Conservation (phyloP, 2,329 filamentous ascomycete species). For the Arachnomyces sp. region DNA sequence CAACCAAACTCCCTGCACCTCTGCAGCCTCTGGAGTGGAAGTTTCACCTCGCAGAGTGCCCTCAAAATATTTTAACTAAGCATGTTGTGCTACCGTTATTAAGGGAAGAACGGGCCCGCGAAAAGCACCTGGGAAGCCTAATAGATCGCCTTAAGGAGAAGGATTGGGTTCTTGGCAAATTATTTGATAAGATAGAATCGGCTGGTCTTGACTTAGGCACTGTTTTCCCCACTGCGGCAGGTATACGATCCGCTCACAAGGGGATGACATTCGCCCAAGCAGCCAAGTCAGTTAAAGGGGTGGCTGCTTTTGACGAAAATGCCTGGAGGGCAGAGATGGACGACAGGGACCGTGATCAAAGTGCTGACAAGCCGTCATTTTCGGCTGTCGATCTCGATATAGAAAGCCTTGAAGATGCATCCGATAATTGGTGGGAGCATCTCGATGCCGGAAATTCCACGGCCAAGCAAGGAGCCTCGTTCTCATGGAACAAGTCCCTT, state of each 20-base stretch:
- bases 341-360: constrained; percentile 12
- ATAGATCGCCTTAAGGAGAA: constrained; percentile 48
- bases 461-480: neutral
- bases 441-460: constrained; percentile 12
- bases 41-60: constrained; percentile 37
- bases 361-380: constrained; percentile 20
- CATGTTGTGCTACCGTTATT: constrained; percentile 49
- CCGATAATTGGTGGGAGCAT: constrained; percentile 28
- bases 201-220: constrained; percentile 49
- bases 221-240: constrained; percentile 49
- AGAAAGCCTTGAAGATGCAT: constrained; percentile 12
- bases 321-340: constrained; percentile 34
- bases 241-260: constrained; percentile 38
- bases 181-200: constrained; percentile 52
- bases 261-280: constrained; percentile 43
- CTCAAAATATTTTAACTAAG: constrained; percentile 36
- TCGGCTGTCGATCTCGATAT: constrained; percentile 5
- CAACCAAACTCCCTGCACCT: constrained; percentile 45
- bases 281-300: constrained; percentile 47
- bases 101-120: constrained; percentile 39
- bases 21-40: constrained; percentile 48
- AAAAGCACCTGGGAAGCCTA: constrained; percentile 42
- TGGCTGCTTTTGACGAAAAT: constrained; percentile 46
- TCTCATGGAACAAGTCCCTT: constrained; percentile 5
- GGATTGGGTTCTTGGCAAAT: constrained; percentile 50